Evolutionary conservation across 768 basidiomycete genomes (phyloP), one percentile per base, ranked within the genome.

Genomic region (Daedalea quercina): DNA sequence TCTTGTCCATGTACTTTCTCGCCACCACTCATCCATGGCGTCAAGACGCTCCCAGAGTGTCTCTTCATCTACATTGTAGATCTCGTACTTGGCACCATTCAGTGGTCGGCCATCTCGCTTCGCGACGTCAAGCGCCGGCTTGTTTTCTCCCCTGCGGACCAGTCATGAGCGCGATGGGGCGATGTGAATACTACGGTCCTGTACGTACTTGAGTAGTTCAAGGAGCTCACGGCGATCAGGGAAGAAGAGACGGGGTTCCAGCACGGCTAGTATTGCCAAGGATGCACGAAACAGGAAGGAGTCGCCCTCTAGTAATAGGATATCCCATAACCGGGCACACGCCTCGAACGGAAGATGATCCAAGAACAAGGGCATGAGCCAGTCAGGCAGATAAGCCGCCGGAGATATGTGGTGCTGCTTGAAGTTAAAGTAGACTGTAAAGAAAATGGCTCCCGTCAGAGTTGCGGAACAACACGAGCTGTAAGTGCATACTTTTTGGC

Each of bases 371-470:
- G 92, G 82, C 26, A 87, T 62, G 24, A 95, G 60, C 93, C 93
- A 95, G 53, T 84, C 83, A 0, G 77, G 80, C 15, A 95, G 74
- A 71, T 94, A 95, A n/a, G 82, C 77, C 2, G 82, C 72, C 1
- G 93, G 92, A 1, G 91, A 87, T 62, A 95, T 81, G 57, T 93
- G 90, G 64, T 94, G 90, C 61, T 93, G 90, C 65, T 94, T 92
- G 70, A 94, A 94, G 70, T 94, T 94, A 71, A 92, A 90, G 66
- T 92, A 94, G 56, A 95, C 91, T 93, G 44, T 9, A n/a, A 40
- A 25, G 20, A 45, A 19, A 22, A 41, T n/a, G n/a, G n/a, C n/a
- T 41, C 47, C 19, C 48, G 44, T 50, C 20, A 23, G 43, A 22
- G 23, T 23, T n/a, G 37, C 13, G 22, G 48, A 22, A 28, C 31